Percentiles rank a stretch among this genome's conserved stretches.
phyloP scores from a whole-genome alignment of 495 filamentous ascomycete species.

The Podospora anserina region DNA sequence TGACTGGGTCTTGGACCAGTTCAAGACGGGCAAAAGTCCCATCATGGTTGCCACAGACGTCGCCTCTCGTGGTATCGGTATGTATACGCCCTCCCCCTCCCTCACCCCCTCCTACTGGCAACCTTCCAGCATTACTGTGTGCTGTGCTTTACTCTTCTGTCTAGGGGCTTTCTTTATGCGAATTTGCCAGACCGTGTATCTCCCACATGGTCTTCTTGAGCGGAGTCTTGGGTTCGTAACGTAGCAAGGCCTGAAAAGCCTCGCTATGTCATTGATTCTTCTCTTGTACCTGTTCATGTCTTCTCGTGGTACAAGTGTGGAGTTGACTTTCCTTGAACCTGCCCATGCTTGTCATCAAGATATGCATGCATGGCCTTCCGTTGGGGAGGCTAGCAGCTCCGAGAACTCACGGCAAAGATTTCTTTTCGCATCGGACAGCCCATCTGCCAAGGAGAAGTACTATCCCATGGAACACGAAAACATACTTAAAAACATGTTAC shows the following conservation, averaged over 20 bases:
- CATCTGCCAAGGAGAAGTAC: slow-evolving; percentile 57
- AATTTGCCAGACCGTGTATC: slow-evolving; percentile 78
- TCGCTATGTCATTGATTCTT: slow-evolving; percentile 69
- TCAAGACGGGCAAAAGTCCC: slow-evolving; percentile 93
- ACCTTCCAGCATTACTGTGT: slow-evolving; percentile 65
- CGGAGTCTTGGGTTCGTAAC: slow-evolving; percentile 82
- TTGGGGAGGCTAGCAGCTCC: neutral
- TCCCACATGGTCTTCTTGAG: slow-evolving; percentile 69
- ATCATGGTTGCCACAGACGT: slow-evolving; percentile 99
- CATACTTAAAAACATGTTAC: slow-evolving; percentile 55
- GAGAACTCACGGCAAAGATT: neutral
- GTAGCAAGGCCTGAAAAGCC: slow-evolving; percentile 56
- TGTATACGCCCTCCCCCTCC: slow-evolving; percentile 61
- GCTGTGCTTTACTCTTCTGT: slow-evolving; percentile 89
- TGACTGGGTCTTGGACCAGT: slow-evolving; percentile 99
- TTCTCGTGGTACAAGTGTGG: slow-evolving; percentile 64
- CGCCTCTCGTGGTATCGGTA: slow-evolving; percentile 99
- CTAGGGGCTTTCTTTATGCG: slow-evolving; percentile 72
- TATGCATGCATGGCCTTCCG: slow-evolving; percentile 8
- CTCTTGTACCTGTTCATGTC: slow-evolving; percentile 58
- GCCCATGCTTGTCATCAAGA: slow-evolving; percentile 55
- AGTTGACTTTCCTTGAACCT: slow-evolving; percentile 70
- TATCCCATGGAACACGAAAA: slow-evolving; percentile 57
- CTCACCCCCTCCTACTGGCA: slow-evolving; percentile 45
- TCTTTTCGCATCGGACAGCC: slow-evolving; percentile 31